A percentile compares a stretch with the other conserved stretches of the same genome.
Evolutionary conservation across 345 rosid species (phyloP).

Genomic region (Kandelia obovata): DNA sequence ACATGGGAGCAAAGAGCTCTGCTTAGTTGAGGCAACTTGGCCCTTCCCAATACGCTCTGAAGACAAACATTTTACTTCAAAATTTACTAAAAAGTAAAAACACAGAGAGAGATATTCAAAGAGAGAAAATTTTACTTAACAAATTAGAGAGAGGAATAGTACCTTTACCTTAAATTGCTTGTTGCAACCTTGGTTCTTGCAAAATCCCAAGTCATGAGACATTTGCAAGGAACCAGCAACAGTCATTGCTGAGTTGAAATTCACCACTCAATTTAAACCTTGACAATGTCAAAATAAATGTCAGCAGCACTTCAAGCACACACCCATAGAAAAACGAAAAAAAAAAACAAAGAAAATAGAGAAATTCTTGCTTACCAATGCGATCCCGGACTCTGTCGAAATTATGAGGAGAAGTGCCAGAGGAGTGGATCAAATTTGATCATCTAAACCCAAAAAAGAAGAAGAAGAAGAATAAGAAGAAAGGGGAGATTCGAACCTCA

Average conservation of each 20-base stretch:
- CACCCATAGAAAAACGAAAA: too few species aligned
- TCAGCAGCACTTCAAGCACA: slow-evolving; percentile 5
- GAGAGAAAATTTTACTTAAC: too few species aligned
- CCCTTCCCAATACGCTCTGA: slow-evolving; percentile 39
- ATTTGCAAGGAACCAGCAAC: slow-evolving; percentile 63
- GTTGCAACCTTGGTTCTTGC: slow-evolving; percentile 48
- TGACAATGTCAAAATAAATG: slow-evolving; percentile 3
- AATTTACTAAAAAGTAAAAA: too few species aligned
- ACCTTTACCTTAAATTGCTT: slow-evolving; percentile 42
- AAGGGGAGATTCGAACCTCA: too few species aligned
- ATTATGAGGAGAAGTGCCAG: too few species aligned
- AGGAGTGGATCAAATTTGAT: too few species aligned
- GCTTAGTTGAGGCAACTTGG: slow-evolving; percentile 31
- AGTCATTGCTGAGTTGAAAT: slow-evolving; percentile 39
- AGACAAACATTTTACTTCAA: slow-evolving; percentile 16
- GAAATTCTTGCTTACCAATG: too few species aligned
- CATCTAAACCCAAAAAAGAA: too few species aligned
- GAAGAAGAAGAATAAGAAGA: too few species aligned
- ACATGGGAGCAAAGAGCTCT: slow-evolving; percentile 31
- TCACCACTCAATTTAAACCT: not conserved
- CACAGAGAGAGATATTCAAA: not conserved
- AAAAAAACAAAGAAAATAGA: too few species aligned
- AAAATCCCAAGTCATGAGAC: slow-evolving; percentile 59
- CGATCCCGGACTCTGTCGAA: too few species aligned
- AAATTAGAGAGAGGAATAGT: not conserved